Evolutionary conservation across 2,329 filamentous ascomycete species (phyloP), one percentile per base, ranked within the genome.

Genomic region (Dactylellina cionopaga): DNA sequence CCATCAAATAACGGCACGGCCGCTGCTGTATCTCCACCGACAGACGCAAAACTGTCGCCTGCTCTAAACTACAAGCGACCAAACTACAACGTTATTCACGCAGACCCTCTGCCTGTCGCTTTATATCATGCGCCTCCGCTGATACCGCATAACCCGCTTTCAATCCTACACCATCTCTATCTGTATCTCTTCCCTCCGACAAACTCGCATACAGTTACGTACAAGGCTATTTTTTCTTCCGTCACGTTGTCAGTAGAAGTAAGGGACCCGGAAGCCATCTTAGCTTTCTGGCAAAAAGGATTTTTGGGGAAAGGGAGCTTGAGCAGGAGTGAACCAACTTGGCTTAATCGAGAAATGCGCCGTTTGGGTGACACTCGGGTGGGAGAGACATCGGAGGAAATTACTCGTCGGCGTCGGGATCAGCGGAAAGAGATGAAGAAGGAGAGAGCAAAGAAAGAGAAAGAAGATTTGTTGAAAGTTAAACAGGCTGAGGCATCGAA

Each of bases 241-340:
- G 87, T 89, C 64, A 96, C 92, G 2, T 87, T 89, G 27, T 95
- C 92, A 0, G 86, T 99, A 13, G 92, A 96, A 79, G 85, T 99
- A 64, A 92, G 88, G 15, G 90, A 97, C 79, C 83, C 88, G 24
- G 84, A 85, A 62, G 89, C 92, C 2, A 89, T 96, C 74, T 85
- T 90, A 60, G 92, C 89, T 0, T 81, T 99, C 22, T 99, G 96
- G 95, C 91, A 96, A 80, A 92, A 96, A 82, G 95, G 95, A 3
- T 99, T 99, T 81, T 99, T 94, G 80, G 96, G 96, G 49, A 97
- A 97, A 80, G 95, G 95, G 44, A 94, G 84, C 76, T 83, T 98
- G 68, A 97, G 93, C 82, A 88, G 96, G 77, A 97, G 93, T 83
- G 94, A 99, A 80, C 94, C 94, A 2, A 95, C 89, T 76, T 99